Evolutionary conservation across 176 grass and related monocot species (phyloP).

Genomic region (Pontederia paniculata): DNA sequence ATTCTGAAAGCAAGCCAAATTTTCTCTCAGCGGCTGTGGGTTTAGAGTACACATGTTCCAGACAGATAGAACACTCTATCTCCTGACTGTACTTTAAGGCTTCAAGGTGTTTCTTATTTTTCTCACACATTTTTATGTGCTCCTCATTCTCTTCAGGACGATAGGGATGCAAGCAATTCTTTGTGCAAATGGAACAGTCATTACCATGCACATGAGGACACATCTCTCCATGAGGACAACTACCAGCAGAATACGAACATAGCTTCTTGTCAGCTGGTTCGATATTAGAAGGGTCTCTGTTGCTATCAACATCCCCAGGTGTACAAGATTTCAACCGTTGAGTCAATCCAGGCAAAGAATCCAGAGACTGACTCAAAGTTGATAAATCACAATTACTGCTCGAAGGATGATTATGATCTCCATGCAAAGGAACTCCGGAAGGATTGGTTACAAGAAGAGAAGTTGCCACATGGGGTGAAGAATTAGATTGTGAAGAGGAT

Average conservation of each 20-base stretch:
- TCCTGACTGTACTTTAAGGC: constrained; percentile 69
- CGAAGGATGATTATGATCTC: constrained; percentile 8
- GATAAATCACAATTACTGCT: constrained; percentile 1
- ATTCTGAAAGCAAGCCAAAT: constrained; percentile 81
- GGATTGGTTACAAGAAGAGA: constrained; percentile 23
- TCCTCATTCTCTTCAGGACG: constrained; percentile 38
- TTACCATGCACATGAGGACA: constrained; percentile 66
- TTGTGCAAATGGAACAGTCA: constrained; percentile 46
- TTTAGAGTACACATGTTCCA: constrained; percentile 74
- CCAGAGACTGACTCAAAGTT: neutral
- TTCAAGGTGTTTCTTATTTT: constrained; percentile 52
- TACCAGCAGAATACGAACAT: constrained; percentile 65
- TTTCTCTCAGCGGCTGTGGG: constrained; percentile 55
- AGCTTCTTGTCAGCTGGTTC: constrained; percentile 41
- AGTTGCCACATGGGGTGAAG: constrained; percentile 27
- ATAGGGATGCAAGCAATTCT: constrained; percentile 53
- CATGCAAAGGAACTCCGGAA: constrained; percentile 20
- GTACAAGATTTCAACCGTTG: constrained; percentile 21
- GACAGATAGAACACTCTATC: constrained; percentile 76
- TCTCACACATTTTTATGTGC: constrained; percentile 57
- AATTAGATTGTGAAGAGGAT: constrained; percentile 19
- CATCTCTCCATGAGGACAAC: constrained; percentile 54
- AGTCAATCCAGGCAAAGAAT: neutral
- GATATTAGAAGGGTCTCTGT: constrained; percentile 14
- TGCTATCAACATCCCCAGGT: constrained; percentile 14